These are phyloP conservation scores for Porcisia hertigi DNA, from an alignment of 208 protist genomes.

Conservation along the genomic window DNA sequence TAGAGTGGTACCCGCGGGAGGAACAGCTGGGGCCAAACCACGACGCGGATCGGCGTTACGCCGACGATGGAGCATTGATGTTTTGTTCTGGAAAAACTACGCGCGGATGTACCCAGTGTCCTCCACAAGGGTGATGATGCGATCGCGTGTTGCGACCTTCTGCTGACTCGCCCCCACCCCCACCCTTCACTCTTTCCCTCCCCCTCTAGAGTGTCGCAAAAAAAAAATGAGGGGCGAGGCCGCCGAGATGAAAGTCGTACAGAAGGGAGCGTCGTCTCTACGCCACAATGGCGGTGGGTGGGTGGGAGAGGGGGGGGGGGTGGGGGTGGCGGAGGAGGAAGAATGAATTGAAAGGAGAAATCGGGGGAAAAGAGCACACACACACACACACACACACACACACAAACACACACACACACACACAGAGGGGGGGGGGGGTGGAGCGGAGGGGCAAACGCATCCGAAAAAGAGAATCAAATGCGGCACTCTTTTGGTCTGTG, in stretches of 20 bases:
- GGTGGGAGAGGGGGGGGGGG: too few species aligned
- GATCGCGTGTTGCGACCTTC: background rate
- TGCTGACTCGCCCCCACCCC: too few species aligned
- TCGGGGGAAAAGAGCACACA: background rate
- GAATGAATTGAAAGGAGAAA: background rate
- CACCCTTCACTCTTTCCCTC: background rate
- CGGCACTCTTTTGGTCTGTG: background rate
- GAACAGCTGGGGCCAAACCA: constrained; percentile 1
- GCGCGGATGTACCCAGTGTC: background rate
- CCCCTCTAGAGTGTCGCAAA: background rate
- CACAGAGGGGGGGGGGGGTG: too few species aligned
- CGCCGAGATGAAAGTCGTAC: background rate
- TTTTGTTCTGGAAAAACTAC: background rate
- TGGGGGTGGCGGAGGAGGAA: too few species aligned
- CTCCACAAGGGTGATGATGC: background rate
- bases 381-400: too few species aligned
- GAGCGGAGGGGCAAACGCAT: too few species aligned
- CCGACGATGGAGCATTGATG: constrained; percentile 20
- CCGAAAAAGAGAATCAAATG: too few species aligned
- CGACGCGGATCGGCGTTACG: constrained; percentile 22
- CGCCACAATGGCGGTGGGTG: too few species aligned
- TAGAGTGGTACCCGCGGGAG: background rate
- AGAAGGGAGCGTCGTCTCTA: background rate
- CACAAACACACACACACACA: too few species aligned
- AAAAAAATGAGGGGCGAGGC: background rate